phyloP scores from a whole-genome alignment of 306 rosid species.

The Phaseolus lunatus region DNA sequence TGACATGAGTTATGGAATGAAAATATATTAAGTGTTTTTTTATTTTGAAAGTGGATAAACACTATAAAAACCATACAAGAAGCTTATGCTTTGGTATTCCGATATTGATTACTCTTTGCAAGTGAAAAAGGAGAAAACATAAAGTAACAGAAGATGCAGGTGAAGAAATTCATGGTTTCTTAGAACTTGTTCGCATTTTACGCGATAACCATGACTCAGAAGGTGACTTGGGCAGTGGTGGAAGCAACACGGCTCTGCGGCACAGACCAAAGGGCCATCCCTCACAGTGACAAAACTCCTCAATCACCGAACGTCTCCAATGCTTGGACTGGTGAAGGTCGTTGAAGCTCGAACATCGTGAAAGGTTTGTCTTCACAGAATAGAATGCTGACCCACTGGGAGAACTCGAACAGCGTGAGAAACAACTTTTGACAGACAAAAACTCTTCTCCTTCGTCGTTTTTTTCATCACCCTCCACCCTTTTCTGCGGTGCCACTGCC shows the following conservation, averaged over 20 bases:
- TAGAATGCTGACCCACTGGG: slow-evolving; percentile 53
- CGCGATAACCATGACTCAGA: slow-evolving; percentile 71
- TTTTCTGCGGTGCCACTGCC: slow-evolving; percentile 23
- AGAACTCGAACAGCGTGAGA: slow-evolving; percentile 62
- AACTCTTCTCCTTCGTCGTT: slow-evolving; percentile 56
- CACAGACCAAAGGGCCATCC: slow-evolving; percentile 89
- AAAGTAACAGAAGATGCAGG: neutral
- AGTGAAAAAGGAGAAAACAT: neutral
- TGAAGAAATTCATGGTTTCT: slow-evolving; percentile 30
- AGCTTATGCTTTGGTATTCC: neutral
- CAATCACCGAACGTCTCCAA: slow-evolving; percentile 61
- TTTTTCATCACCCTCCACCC: slow-evolving; percentile 10
- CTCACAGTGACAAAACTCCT: slow-evolving; percentile 70
- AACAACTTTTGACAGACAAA: slow-evolving; percentile 61
- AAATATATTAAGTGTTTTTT: slow-evolving; percentile 1
- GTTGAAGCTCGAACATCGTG: slow-evolving; percentile 61
- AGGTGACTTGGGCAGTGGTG: slow-evolving; percentile 79
- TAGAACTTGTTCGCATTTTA: slow-evolving; percentile 43
- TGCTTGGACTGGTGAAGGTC: slow-evolving; percentile 44
- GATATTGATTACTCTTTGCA: neutral
- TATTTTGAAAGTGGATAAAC: neutral
- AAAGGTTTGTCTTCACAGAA: slow-evolving; percentile 62
- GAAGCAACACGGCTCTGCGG: slow-evolving; percentile 69
- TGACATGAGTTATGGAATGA: neutral
- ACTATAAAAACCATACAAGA: neutral